Base-by-base conservation (phyloP, 495 filamentous ascomycete species). In the Penicillium ucsense region DNA sequence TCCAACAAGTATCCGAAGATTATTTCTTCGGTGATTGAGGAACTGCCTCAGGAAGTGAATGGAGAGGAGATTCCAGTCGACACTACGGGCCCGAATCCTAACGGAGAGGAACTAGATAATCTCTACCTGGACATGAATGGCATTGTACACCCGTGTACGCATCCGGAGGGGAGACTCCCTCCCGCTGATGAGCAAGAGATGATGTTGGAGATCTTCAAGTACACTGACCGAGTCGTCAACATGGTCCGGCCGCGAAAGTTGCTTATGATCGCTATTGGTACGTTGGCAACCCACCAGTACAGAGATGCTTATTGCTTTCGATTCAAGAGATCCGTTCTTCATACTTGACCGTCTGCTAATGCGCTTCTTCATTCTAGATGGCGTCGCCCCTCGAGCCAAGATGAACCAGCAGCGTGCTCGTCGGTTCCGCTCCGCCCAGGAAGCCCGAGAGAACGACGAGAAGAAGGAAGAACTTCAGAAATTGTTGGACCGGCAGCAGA, bases 121-220 rank as follows among this genome's bases (percentile, higher is more conserved):
- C 75, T 99, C 3, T 99, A 97, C 60, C 79, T 99, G 44, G 92
- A 99, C 61, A 97, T 99, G 92, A 99, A 99, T 71, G 92, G 92
- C 63, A 99, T 99, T 54, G 92, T 99, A 38, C 92, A 99, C 78
- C 94, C 94, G 3, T 99, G 92, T 71, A 95, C 90, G 4, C 92
- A 99, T 68, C 92, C 92, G 3, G 92, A 99, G 66, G 91, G 96
- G 53, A 83, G 77, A 50, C 88, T 92, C 3, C 78, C 92, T 4
- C 92, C 92, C 30, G 84, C 84, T 57, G 89, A 88, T 37, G 92
- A 99, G 72, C 87, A 92, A 65, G 92, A 96, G 67, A 99, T 99
- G 94, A 99, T 99, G 92, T 47, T 95, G 51, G 94, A 90, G 59
- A 81, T 97, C 50, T 97, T 97, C 73, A 85, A 85, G 57, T 97